Evolutionary conservation across 257 asterid genomes (phyloP), one percentile per base, ranked within the genome.

Genomic region (Nicotiana sylvestris): DNA sequence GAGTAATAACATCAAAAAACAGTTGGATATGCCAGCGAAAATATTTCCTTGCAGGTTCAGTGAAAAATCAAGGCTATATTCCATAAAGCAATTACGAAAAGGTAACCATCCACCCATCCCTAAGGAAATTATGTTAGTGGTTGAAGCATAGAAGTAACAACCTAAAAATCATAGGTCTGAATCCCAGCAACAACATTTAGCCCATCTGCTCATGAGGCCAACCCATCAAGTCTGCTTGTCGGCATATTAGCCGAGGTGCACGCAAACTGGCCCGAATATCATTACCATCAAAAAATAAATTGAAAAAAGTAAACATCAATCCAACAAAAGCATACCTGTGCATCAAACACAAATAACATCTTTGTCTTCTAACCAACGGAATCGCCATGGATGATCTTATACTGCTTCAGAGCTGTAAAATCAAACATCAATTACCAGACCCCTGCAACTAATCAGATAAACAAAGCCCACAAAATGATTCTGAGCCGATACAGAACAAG

Each of bases 361-460:
- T 74, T 74, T 51, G 62, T 51, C 80, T 51, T 76, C 25, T 76
- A 76, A 76, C 80, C 64, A 51, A 76, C 8, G 27, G 43, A 15
- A 76, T 51, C 1, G 4, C 16, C 64, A 51, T 9, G 43, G 80
- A 51, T 76, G 58, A 53, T 76, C 80, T 76, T 49, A 76, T 16
- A 76, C 64, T 27, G 64, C 64, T 76, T 76, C 64, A 27, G 43
- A 76, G 64, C 64, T 51, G 80, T 76, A 76, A 51, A 74, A 51
- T 76, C 9, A 51, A 76, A 7, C 43, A 51, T 49, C 29, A 57
- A 49, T 51, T 49, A 33, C 46, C 37, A 51, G 53, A 76, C 64
- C 29, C 62, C 80, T 76, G 64, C 80, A 76, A 51, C 80, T 76
- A 27, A 76, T 51, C 64, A 49, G 80, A 76, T 51, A 76, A 49